A percentile compares a stretch with the other conserved stretches of the same genome.
phyloP scores from a whole-genome alignment of 2,329 filamentous ascomycete genomes.

The Fusarium decemcellulare region DNA sequence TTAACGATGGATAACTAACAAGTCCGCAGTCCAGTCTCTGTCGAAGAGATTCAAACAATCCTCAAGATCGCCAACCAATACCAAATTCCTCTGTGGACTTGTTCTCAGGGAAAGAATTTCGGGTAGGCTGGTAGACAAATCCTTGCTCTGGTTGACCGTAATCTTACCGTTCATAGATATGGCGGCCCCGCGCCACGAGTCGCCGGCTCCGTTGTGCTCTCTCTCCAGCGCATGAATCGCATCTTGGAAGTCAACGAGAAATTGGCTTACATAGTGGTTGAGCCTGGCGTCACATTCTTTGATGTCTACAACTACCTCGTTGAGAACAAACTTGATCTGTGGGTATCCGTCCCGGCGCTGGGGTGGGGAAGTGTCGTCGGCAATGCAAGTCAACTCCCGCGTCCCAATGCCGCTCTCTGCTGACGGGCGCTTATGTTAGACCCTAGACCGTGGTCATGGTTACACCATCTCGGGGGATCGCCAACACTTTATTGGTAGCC shows the following conservation, averaged over 20 bases:
- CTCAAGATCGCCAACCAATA: constrained; percentile 9
- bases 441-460: constrained; percentile 17
- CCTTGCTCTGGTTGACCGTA: not conserved
- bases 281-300: constrained; percentile 16
- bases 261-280: constrained; percentile 7
- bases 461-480: constrained; percentile 8
- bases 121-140: constrained; percentile 1
- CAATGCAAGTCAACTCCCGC: constrained; percentile 7
- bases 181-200: constrained; percentile 17
- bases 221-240: constrained; percentile 13
- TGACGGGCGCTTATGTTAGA: constrained; percentile 4
- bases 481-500: constrained; percentile 12
- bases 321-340: not conserved
- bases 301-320: constrained; percentile 8
- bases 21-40: not conserved
- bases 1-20: not conserved
- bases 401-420: not conserved
- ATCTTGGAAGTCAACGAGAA: constrained; percentile 20
- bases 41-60: constrained; percentile 1
- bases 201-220: constrained; percentile 1
- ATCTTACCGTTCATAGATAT: constrained; percentile 8
- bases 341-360: constrained; percentile 2
- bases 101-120: constrained; percentile 12
- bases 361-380: constrained; percentile 21
- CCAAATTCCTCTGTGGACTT: constrained; percentile 1